Conservation (phyloP, 495 filamentous ascomycete species). For the Astrothelium subdiscretum region DNA sequence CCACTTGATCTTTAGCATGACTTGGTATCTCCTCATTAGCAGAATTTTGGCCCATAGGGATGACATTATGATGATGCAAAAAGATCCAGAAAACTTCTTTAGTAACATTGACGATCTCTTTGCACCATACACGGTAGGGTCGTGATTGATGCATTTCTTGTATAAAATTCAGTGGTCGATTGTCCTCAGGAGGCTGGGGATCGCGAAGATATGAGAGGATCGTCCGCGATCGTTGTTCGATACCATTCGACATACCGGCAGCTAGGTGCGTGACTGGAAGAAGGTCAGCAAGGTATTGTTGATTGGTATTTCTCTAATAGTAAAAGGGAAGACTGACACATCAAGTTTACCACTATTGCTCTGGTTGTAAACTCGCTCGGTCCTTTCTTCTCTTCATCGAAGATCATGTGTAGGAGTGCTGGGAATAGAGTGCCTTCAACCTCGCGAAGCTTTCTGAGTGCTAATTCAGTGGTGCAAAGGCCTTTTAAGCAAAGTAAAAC, state of each 20-base stretch:
- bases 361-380: conserved; percentile 92
- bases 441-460: conserved; percentile 64
- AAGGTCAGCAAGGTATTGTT: too few species aligned
- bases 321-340: conserved; percentile 34
- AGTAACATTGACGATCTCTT: conserved; percentile 80
- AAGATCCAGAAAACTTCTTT: conserved; percentile 99
- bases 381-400: conserved; percentile 93
- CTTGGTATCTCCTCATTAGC: conserved; percentile 17
- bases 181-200: conserved; percentile 60
- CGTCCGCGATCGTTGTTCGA: conserved; percentile 48
- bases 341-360: conserved; percentile 68
- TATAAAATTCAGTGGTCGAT: conserved; percentile 73
- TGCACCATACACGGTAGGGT: conserved; percentile 88
- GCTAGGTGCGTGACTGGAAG: conserved; percentile 66
- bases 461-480: conserved; percentile 79
- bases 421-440: conserved; percentile 79
- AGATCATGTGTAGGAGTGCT: conserved; percentile 74
- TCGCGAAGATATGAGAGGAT: conserved; percentile 74
- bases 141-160: conserved; percentile 74
- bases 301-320: not conserved
- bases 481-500: conserved; percentile 88
- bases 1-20: not conserved
- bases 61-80: conserved; percentile 80
- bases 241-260: conserved; percentile 35
- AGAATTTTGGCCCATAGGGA: conserved; percentile 41